A percentile compares a stretch with the other conserved stretches of the same genome.
Evolutionary conservation across 257 asterid species (phyloP).

Genomic region (Thymus mandschuricus): DNA sequence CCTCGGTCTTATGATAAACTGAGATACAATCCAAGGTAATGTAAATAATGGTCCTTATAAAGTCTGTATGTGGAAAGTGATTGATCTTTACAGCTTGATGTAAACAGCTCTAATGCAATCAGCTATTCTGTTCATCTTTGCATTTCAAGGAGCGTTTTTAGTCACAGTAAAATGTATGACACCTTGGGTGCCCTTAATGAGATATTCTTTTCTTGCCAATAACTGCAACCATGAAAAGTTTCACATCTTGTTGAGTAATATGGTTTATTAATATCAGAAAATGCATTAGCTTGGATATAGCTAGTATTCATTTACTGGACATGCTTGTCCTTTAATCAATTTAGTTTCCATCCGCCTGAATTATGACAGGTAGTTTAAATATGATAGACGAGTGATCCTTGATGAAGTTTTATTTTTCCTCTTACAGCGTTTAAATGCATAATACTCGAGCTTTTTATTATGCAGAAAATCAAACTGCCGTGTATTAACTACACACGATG

Average conservation of each 20-base stretch:
- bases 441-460: slow-evolving; percentile 30
- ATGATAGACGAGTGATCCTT: not conserved
- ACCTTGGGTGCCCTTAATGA: no score
- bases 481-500: slow-evolving; percentile 89
- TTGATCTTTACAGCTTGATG: slow-evolving; percentile 14
- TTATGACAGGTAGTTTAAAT: slow-evolving; percentile 1
- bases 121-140: slow-evolving; percentile 10
- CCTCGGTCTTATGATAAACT: slow-evolving; percentile 96
- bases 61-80: slow-evolving; percentile 24
- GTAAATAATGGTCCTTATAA: slow-evolving; percentile 14
- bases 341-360: slow-evolving; percentile 7
- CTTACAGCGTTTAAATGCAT: slow-evolving; percentile 20
- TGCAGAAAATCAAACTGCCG: slow-evolving; percentile 86
- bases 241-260: not conserved
- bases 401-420: slow-evolving; percentile 6
- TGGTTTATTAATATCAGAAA: slow-evolving; percentile 22
- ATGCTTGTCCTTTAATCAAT: slow-evolving; percentile 17
- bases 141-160: slow-evolving; percentile 19
- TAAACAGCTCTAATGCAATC: slow-evolving; percentile 14
- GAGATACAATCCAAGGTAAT: slow-evolving; percentile 86
- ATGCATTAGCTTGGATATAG: not conserved
- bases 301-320: not conserved
- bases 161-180: not conserved
- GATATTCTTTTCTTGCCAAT: slow-evolving; percentile 18
- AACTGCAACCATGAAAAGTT: slow-evolving; percentile 26